These are phyloP conservation scores for Jaenimonas drosophilae DNA, from an alignment of 208 protist genomes.

Conservation along the genomic window DNA sequence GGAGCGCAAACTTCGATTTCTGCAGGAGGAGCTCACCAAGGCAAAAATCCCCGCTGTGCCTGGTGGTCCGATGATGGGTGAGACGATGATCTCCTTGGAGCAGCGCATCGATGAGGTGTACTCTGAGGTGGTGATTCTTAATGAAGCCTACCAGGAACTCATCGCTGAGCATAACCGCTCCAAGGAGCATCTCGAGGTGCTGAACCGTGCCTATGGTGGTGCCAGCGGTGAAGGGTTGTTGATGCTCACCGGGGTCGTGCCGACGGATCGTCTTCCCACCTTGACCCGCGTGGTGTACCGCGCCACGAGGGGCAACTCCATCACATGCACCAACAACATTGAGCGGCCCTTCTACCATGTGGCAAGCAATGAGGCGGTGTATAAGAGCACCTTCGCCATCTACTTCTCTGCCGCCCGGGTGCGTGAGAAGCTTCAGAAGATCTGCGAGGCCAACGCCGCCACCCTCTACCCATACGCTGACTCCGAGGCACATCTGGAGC, in stretches of 20 bases:
- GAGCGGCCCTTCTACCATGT: constrained; percentile 88
- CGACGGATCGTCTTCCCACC: constrained; percentile 62
- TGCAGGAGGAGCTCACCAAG: constrained; percentile 88
- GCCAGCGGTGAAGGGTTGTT: constrained; percentile 51
- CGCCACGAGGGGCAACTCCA: constrained; percentile 95
- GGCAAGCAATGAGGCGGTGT: constrained; percentile 48
- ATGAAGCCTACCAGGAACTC: constrained; percentile 74
- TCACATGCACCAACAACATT: constrained; percentile 86
- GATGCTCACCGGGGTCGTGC: constrained; percentile 94
- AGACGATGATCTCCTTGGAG: constrained; percentile 83
- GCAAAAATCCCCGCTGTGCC: constrained; percentile 42
- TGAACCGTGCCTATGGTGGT: constrained; percentile 58
- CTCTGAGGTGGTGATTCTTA: constrained; percentile 88
- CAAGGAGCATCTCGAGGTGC: constrained; percentile 73
- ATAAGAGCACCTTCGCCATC: constrained; percentile 95
- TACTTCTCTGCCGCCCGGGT: constrained; percentile 95
- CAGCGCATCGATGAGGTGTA: constrained; percentile 89
- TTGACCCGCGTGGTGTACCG: constrained; percentile 95
- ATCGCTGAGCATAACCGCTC: constrained; percentile 74
- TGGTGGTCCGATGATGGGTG: constrained; percentile 26
- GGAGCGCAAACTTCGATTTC: constrained; percentile 92
- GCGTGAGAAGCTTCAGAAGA: constrained; percentile 89
- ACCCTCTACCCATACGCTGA: constrained; percentile 93
- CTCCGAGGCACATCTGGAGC: constrained; percentile 53
- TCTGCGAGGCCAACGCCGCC: constrained; percentile 94